phyloP scores from a whole-genome alignment of 805 yeast species.

The Huiozyma sinensis region DNA sequence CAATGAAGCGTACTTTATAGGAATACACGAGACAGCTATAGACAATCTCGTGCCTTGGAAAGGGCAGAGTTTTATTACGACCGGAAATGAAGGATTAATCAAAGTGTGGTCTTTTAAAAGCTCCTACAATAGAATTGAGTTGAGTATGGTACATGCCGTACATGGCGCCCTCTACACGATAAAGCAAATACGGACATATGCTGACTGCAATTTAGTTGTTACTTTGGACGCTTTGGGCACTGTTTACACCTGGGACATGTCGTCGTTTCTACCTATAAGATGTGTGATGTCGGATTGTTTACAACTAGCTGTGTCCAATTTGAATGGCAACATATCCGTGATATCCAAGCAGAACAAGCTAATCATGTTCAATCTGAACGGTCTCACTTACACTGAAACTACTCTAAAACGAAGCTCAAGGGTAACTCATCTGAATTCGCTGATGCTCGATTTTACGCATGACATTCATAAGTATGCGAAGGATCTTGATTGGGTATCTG shows the following conservation, averaged over 20 bases:
- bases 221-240: slow-evolving; percentile 46
- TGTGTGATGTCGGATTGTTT: slow-evolving; percentile 16
- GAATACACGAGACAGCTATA: slow-evolving; percentile 25
- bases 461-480: too few species aligned
- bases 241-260: slow-evolving; percentile 55
- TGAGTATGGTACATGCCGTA: slow-evolving; percentile 38
- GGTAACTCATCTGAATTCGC: too few species aligned
- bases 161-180: slow-evolving; percentile 27
- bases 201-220: slow-evolving; percentile 43
- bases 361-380: background rate
- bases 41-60: slow-evolving; percentile 21
- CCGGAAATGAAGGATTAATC: slow-evolving; percentile 47
- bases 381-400: background rate
- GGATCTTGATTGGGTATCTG: too few species aligned
- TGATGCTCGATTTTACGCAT: too few species aligned
- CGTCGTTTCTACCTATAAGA: slow-evolving; percentile 41
- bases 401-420: too few species aligned
- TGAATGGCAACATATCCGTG: slow-evolving; percentile 37
- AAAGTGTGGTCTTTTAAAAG: slow-evolving; percentile 39
- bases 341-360: background rate
- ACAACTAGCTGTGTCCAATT: slow-evolving; percentile 30
- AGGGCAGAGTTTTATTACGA: slow-evolving; percentile 25
- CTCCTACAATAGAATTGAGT: slow-evolving; percentile 15
- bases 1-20: slow-evolving; percentile 14
- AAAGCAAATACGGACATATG: slow-evolving; percentile 36